phyloP scores from a whole-genome alignment of 169 alveolate genomes.

The Eimeria tenella region DNA sequence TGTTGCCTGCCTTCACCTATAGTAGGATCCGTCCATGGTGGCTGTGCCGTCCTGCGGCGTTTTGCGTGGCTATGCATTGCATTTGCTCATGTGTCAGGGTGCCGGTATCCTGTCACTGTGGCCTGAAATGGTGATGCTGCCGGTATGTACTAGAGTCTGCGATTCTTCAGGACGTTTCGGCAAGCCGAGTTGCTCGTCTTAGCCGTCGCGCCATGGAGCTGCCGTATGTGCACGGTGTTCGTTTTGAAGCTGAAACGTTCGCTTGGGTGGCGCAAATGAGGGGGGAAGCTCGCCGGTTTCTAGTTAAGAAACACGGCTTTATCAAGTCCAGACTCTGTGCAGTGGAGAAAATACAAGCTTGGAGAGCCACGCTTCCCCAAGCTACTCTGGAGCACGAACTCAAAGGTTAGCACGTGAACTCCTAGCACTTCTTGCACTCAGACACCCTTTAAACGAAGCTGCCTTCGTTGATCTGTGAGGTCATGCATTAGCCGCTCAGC shows the following conservation, averaged over 20 bases:
- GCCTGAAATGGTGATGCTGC: background rate
- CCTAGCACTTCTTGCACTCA: too few relatives aligned
- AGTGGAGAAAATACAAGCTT: slow-evolving; percentile 69
- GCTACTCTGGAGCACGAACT: slow-evolving; percentile 70
- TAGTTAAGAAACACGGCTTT: slow-evolving; percentile 81
- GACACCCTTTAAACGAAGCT: too few relatives aligned
- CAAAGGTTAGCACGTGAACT: background rate
- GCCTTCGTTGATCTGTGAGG: too few relatives aligned
- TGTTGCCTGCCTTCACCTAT: background rate
- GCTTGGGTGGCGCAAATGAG: slow-evolving; percentile 79
- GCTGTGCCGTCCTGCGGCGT: background rate
- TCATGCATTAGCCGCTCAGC: too few relatives aligned
- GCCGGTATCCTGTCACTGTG: background rate
- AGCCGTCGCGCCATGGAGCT: slow-evolving; percentile 78
- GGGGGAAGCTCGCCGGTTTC: slow-evolving; percentile 72
- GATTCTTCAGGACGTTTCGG: slow-evolving; percentile 68
- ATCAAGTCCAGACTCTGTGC: slow-evolving; percentile 77
- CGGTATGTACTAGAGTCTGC: background rate
- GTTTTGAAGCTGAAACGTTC: slow-evolving; percentile 77
- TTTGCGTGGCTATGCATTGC: background rate
- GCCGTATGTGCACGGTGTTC: slow-evolving; percentile 81
- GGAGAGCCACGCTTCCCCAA: slow-evolving; percentile 74
- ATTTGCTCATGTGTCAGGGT: background rate
- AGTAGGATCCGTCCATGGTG: background rate
- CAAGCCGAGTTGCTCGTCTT: slow-evolving; percentile 74